Evolutionary conservation across 108 stramenopile genomes (phyloP).

Genomic region (Nitzschia sp.): DNA sequence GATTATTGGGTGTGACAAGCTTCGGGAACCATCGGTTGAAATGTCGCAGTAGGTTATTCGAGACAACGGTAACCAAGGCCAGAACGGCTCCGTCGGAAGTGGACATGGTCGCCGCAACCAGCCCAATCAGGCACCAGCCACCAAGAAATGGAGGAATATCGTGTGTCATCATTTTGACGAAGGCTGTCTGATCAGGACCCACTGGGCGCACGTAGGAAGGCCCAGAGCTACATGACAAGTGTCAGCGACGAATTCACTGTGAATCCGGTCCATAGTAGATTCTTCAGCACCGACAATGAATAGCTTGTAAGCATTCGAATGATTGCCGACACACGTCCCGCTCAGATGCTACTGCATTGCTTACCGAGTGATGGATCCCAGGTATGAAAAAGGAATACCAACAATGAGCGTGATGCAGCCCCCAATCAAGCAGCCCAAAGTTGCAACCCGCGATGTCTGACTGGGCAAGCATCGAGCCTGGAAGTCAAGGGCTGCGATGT

Average conservation of each 20-base stretch:
- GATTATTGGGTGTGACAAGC: conserved; percentile 41
- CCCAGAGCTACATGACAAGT: conserved; percentile 40
- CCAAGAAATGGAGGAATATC: conserved; percentile 66
- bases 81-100: conserved; percentile 81
- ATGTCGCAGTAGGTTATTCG: conserved; percentile 69
- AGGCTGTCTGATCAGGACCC: conserved; percentile 66
- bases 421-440: conserved; percentile 59
- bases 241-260: conserved; percentile 60
- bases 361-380: conserved; percentile 66
- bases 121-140: conserved; percentile 76
- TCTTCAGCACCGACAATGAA: too few species aligned
- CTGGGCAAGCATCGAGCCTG: conserved; percentile 85
- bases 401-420: conserved; percentile 64
- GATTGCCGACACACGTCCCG: too few species aligned
- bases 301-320: too few species aligned
- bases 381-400: conserved; percentile 72
- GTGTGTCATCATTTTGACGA: conserved; percentile 66
- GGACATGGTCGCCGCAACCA: conserved; percentile 78
- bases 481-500: too few species aligned
- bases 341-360: too few species aligned
- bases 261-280: conserved; percentile 74
- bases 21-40: conserved; percentile 37
- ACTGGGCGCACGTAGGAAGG: conserved; percentile 71
- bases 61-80: conserved; percentile 81
- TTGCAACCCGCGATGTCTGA: conserved; percentile 60